A percentile compares a stretch with the other conserved stretches of the same genome.
These are phyloP conservation scores for Alternaria ventricosa DNA, from an alignment of 2,329 filamentous ascomycete genomes.

Conservation along the genomic window DNA sequence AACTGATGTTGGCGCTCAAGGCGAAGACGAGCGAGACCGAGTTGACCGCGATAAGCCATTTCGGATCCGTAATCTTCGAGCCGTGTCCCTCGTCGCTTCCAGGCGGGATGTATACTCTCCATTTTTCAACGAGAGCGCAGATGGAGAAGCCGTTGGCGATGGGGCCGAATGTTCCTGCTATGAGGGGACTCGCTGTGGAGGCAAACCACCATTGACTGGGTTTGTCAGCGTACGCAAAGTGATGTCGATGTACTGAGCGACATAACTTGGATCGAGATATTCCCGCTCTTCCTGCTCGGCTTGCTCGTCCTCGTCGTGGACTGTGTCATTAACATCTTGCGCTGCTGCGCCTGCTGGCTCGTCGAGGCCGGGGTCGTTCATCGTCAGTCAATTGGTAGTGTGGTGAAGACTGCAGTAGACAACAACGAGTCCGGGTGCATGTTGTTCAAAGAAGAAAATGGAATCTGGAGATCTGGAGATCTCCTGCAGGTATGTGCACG, in stretches of 20 bases:
- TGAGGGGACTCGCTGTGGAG: constrained; percentile 63
- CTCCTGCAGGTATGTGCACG: not conserved
- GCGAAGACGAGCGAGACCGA: constrained; percentile 62
- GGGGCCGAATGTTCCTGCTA: constrained; percentile 63
- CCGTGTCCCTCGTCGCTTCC: constrained; percentile 55
- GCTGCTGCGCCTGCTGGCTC: constrained; percentile 57
- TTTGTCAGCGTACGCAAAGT: constrained; percentile 9
- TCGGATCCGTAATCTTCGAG: constrained; percentile 58
- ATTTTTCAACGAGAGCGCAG: constrained; percentile 62
- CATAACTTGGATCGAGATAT: constrained; percentile 54
- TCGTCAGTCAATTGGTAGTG: constrained; percentile 8
- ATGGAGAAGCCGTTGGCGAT: constrained; percentile 63
- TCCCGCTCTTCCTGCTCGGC: constrained; percentile 51
- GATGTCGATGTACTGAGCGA: not conserved
- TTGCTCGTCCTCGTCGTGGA: constrained; percentile 40
- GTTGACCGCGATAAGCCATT: constrained; percentile 63
- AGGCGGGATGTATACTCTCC: constrained; percentile 60
- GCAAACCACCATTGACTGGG: constrained; percentile 66
- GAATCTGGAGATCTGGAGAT: not conserved
- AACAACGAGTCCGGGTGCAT: not conserved
- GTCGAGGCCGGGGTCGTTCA: constrained; percentile 61
- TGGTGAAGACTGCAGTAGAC: not conserved
- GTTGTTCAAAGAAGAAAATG: not conserved
- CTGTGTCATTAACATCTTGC: constrained; percentile 51
- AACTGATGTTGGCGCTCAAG: constrained; percentile 60